Conservation (phyloP, 441 rosid genomes). For the Theobroma grandiflorum region DNA sequence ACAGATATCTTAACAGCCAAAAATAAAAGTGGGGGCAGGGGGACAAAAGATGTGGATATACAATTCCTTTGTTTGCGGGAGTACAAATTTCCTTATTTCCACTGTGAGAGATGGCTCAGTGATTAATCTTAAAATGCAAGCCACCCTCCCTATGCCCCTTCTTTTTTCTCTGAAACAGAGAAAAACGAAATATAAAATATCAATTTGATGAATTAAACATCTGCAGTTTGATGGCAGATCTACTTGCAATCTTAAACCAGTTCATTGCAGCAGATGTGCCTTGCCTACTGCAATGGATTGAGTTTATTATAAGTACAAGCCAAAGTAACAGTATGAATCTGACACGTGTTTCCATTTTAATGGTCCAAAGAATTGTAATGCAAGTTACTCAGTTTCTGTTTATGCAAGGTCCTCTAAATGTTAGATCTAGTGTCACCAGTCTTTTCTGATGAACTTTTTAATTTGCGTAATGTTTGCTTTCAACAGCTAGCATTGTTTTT, state of each 20-base stretch:
- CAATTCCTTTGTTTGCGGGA: background rate
- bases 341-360: background rate
- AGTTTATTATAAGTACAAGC: background rate
- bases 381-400: background rate
- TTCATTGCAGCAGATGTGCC: background rate
- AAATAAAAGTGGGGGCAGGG: background rate
- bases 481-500: background rate
- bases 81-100: background rate
- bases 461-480: background rate
- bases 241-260: background rate
- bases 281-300: background rate
- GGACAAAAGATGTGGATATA: background rate
- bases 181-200: background rate
- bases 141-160: background rate
- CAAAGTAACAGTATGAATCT: background rate
- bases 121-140: background rate
- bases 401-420: background rate
- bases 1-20: background rate
- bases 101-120: slow-evolving; percentile 3
- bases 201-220: slow-evolving; percentile 7
- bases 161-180: background rate
- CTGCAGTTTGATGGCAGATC: background rate
- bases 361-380: background rate
- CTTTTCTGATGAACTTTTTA: background rate
- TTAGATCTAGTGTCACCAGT: background rate